Percentiles rank a stretch among this genome's conserved stretches.
phyloP scores from a whole-genome alignment of 1,284 basidiomycete genomes.

The Sanguinoderma infundibulare region DNA sequence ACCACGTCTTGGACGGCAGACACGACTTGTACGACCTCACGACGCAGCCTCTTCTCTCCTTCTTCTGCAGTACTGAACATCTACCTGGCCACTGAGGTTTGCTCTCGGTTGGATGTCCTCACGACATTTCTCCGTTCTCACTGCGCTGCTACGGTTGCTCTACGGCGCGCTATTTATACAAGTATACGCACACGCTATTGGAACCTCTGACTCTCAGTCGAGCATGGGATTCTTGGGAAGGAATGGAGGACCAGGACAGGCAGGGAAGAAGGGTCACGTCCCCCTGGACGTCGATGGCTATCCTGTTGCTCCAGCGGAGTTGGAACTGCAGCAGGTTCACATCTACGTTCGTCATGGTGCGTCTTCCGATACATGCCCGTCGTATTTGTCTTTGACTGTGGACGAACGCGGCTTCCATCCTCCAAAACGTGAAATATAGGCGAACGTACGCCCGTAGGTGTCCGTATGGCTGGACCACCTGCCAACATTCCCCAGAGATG shows the following conservation, averaged over 20 bases:
- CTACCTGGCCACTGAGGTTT: background rate
- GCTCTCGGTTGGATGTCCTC: conserved; percentile 18
- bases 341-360: conserved; percentile 76
- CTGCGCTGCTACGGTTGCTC: conserved; percentile 12
- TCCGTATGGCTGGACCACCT: conserved; percentile 63
- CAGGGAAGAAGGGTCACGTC: conserved; percentile 21
- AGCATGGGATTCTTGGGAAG: conserved; percentile 15
- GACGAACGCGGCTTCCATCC: background rate
- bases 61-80: background rate
- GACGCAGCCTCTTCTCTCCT: background rate
- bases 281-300: conserved; percentile 66
- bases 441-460: conserved; percentile 74
- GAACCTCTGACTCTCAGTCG: background rate
- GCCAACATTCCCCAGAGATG: conserved; percentile 72
- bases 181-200: conserved; percentile 9
- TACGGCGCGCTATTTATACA: conserved; percentile 21
- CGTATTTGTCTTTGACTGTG: background rate
- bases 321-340: conserved; percentile 73
- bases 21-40: background rate
- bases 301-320: conserved; percentile 55
- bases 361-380: conserved; percentile 29
- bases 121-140: conserved; percentile 7
- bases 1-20: no score
- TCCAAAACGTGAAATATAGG: conserved; percentile 43
- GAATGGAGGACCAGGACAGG: background rate